Base-by-base conservation (phyloP, 2,329 filamentous ascomycete genomes). In the Aureobasidium sp. region DNA sequence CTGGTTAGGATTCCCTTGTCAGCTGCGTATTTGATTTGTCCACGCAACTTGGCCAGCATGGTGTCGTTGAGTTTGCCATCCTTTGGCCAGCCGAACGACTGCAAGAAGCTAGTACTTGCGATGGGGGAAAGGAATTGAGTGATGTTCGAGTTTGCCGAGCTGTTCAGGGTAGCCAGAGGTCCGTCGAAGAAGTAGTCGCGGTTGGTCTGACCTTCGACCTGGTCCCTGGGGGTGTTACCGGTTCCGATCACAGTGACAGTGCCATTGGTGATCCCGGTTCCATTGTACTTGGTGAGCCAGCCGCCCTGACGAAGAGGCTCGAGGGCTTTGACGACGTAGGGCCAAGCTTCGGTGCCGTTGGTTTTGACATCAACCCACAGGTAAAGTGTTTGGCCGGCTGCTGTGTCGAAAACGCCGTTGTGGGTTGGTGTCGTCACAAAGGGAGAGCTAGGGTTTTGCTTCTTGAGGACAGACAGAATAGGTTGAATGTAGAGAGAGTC, bases 341-440 rank as follows among this genome's bases (percentile, higher is more conserved):
- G 75, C 76, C 82, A 86, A 1, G 85, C 85, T 36, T 75, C 76
- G 0, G 72, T 67, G 6, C 83, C 83, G 39, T 79, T 73, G 0
- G 84, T 87, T 71, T 87, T 87, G 63, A 86, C 68, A 68, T 87
- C 85, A 63, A 87, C 81, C 48, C 48, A 66, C 72, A 85, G 86
- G 73, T 86, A 86, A 6, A 88, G 76, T 0, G 84, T 87, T 70
- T 87, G 84, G 6, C 71, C 75, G 1, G 74, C 69, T 37, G 69
- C 68, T 1, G 82, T 82, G 70, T 87, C 85, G 68, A 80, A 87
- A 15, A 87, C 82, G 37, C 85, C 85, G 68, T 86, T 84, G 47
- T 78, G 76, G 4, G 82, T 83, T 7, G 74, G 72, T 0, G 70
- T 68, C 0, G 71, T 67, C 3, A 81, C 69, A 70, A 84, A 87